Base-by-base conservation (phyloP, 169 alveolate genomes). In the Theileria annulata region DNA sequence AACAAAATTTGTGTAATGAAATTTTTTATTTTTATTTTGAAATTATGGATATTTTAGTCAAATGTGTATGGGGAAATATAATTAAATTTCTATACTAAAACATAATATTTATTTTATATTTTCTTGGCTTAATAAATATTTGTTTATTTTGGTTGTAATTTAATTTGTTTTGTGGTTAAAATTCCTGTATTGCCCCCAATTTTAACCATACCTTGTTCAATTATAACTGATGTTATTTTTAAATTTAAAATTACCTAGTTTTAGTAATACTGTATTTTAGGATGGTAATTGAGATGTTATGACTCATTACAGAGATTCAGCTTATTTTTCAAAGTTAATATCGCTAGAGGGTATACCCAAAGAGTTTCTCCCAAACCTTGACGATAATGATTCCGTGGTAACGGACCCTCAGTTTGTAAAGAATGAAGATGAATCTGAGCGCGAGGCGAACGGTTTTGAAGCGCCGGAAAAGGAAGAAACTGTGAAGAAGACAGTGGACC, bases 281-380 rank as follows among this genome's bases (percentile, higher is more conserved):
- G 13, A 3, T 12, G 51, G 19, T 42, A 17, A 8, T 42, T 42
- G 51, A 42, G 51, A 10, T 12, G 51, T 42, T 15, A 69, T 69
- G 76, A 54, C 76, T 25, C 49, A 69, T 21, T 49, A 49, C 28
- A 69, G 64, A 6, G 76, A 69, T 69, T 69, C 62, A 3, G 48
- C 64, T 0, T 48, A 69, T 69, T 69, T 54, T 48, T 23, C 27
- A 25, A 72, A 72, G 47, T 25, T 60, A 21, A 19, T 72, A 15
- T 23, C 42, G 21, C 23, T 33, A 30, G 79, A 72, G 21, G 79
- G 74, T 21, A 58, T 72, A 49, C 79, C 79, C 51, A 72, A 35
- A 25, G 79, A 72, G 62, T 72, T 72, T 33, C 56, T 72, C 37
- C 79, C 79, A n/a, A 33, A 72, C 69, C 59, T 72, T 23, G 62